Conservation (phyloP, 805 yeast genomes). For the Kluyveromyces aestuarii region DNA sequence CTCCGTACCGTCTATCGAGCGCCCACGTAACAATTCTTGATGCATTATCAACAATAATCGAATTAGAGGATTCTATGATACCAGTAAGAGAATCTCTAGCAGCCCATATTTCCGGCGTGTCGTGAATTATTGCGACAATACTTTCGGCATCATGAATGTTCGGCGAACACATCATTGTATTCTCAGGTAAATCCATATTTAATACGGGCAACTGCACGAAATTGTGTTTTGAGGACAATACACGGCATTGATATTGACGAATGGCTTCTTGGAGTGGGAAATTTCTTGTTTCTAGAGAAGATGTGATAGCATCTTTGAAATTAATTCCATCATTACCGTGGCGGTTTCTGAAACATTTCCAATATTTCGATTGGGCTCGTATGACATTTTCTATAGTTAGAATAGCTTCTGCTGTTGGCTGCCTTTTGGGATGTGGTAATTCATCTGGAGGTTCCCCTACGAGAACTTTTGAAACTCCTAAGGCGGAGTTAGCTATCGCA, state of each 20-base stretch:
- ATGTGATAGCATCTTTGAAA: constrained; percentile 27
- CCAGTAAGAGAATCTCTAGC: constrained; percentile 74
- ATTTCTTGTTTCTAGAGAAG: constrained; percentile 31
- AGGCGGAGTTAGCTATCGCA: constrained; percentile 80
- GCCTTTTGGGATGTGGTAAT: constrained; percentile 37
- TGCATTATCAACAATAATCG: constrained; percentile 71
- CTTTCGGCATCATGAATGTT: constrained; percentile 57
- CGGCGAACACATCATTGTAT: constrained; percentile 46
- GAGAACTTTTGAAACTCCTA: constrained; percentile 83
- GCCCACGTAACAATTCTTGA: constrained; percentile 65
- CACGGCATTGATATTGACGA: constrained; percentile 57
- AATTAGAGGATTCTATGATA: constrained; percentile 57
- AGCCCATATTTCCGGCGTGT: constrained; percentile 91
- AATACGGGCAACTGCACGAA: constrained; percentile 64
- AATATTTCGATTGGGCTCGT: constrained; percentile 70
- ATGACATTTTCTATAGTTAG: constrained; percentile 76
- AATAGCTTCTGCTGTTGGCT: constrained; percentile 70
- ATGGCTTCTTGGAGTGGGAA: constrained; percentile 62
- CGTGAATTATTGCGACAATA: constrained; percentile 69
- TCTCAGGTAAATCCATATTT: constrained; percentile 28
- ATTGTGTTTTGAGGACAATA: constrained; percentile 42
- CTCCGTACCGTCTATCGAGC: constrained; percentile 51
- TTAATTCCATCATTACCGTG: constrained; percentile 47
- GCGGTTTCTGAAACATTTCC: constrained; percentile 63
- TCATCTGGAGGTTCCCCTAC: constrained; percentile 94